phyloP scores from a whole-genome alignment of 2,329 filamentous ascomycete species.

The Parastagonospora nodorum region DNA sequence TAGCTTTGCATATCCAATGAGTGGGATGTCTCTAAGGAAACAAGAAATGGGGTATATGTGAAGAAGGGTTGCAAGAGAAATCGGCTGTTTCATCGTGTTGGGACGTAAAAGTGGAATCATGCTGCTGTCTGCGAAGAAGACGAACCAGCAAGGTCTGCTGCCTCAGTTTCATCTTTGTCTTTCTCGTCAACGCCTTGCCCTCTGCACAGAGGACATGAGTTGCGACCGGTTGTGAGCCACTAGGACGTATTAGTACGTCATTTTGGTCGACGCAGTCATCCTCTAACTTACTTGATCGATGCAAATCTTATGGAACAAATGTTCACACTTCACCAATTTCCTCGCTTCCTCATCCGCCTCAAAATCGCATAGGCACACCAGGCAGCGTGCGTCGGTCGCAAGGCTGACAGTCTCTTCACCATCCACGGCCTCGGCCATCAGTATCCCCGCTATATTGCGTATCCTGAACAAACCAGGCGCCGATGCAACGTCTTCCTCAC shows the following conservation, averaged over 20 bases:
- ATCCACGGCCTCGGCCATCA: constrained; percentile 56
- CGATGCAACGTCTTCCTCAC: constrained; percentile 65
- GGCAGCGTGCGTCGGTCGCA: constrained; percentile 58
- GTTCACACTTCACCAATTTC: constrained; percentile 66
- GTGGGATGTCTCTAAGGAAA: constrained; percentile 3
- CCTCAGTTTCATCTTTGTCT: constrained; percentile 13
- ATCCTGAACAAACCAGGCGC: constrained; percentile 65
- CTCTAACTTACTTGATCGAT: constrained; percentile 66
- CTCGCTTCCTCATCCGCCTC: constrained; percentile 65
- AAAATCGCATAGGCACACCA: constrained; percentile 71
- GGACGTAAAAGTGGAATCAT: neutral
- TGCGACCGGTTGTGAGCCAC: constrained; percentile 72
- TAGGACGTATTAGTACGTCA: constrained; percentile 37
- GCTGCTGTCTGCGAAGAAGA: constrained; percentile 11
- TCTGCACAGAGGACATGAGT: constrained; percentile 66
- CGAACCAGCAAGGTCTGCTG: constrained; percentile 15
- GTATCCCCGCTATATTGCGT: constrained; percentile 43
- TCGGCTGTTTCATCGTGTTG: neutral
- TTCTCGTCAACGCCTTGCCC: constrained; percentile 63
- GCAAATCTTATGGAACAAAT: constrained; percentile 70
- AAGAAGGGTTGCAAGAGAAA: constrained; percentile 7
- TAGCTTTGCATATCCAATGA: constrained; percentile 11
- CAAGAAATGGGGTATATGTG: constrained; percentile 23
- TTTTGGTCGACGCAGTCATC: neutral
- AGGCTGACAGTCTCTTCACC: constrained; percentile 39